Evolutionary conservation across 2,329 filamentous ascomycete genomes (phyloP), one percentile per base, ranked within the genome.

Genomic region (Cladorrhinum sp.): DNA sequence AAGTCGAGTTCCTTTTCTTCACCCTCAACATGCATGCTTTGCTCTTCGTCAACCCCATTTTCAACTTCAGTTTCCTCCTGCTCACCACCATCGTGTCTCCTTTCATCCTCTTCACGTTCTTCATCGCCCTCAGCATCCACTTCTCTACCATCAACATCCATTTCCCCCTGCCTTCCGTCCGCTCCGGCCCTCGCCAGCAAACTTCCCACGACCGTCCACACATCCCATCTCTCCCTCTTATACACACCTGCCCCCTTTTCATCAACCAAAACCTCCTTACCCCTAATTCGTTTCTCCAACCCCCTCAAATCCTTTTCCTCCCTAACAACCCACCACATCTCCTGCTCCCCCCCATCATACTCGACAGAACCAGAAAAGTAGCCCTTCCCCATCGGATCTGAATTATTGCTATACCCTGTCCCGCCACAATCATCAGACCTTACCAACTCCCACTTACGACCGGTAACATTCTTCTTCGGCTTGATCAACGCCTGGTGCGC

Each of bases 321-420:
- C 38, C 53, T 48, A 8, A 10, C 60, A 1, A 66, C 60, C 65
- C 65, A 66, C 25, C 59, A 59, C 25, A 53, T 51, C 50, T 64
- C 57, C 23, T 61, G 48, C 13, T 58, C 25, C 20, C 56, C 58
- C 7, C 25, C 27, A 8, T 25, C 25, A 16, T 50, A 64, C 3
- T 23, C 12, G 1, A 64, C 29, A 2, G 16, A 2, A 3, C 57
- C 60, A 2, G 55, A 50, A 60, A 9, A 60, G 23, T 12, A 20
- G 12, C 32, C 22, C 7, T 22, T 20, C 41, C n/a, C n/a, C 41
- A 4, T 7, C 41, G 41, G 41, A n/a, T n/a, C n/a, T n/a, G n/a
- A n/a, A n/a, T n/a, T n/a, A n/a, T n/a, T n/a, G n/a, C n/a, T 41
- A 49, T 36, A 29, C 45, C 36, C 12, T 25, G 16, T 45, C 45